Conservation (phyloP, 495 filamentous ascomycete genomes). For the Penicillium canariense region DNA sequence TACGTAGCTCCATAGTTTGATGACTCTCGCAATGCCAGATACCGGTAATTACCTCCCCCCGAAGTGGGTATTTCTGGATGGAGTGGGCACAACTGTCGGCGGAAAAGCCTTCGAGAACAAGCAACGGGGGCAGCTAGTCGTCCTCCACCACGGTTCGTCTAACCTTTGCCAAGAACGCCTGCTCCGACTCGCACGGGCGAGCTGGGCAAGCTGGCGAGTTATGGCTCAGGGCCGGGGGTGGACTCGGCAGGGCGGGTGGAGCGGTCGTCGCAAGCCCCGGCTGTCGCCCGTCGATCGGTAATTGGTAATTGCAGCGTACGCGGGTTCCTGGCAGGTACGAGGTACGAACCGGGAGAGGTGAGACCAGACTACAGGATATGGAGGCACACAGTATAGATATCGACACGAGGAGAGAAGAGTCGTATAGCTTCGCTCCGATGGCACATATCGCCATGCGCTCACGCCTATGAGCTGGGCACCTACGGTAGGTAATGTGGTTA, state of each 20-base stretch:
- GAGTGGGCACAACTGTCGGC: too few relatives aligned
- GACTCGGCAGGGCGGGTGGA: constrained; percentile 25
- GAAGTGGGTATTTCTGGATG: too few relatives aligned
- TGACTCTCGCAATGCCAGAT: too few relatives aligned
- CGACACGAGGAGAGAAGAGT: too few relatives aligned
- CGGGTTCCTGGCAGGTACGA: neutral
- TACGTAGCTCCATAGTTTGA: neutral
- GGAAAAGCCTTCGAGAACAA: too few relatives aligned
- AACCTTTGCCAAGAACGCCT: constrained; percentile 11
- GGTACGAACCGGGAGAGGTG: neutral
- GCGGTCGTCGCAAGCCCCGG: constrained; percentile 25
- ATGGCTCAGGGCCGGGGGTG: constrained; percentile 9
- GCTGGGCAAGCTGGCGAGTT: constrained; percentile 7
- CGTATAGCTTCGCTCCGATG: too few relatives aligned
- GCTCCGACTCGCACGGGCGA: neutral
- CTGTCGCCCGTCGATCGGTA: constrained; percentile 6
- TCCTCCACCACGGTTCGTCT: constrained; percentile 2
- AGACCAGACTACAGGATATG: neutral
- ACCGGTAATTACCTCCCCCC: too few relatives aligned
- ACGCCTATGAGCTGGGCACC: neutral
- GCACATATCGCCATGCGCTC: too few relatives aligned
- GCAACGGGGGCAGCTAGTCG: too few relatives aligned
- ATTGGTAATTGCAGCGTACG: neutral
- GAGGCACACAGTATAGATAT: too few relatives aligned
- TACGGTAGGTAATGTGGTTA: neutral